Evolutionary conservation across 2,329 filamentous ascomycete species (phyloP).

Genomic region (Magnaporthiopsis incrustans): DNA sequence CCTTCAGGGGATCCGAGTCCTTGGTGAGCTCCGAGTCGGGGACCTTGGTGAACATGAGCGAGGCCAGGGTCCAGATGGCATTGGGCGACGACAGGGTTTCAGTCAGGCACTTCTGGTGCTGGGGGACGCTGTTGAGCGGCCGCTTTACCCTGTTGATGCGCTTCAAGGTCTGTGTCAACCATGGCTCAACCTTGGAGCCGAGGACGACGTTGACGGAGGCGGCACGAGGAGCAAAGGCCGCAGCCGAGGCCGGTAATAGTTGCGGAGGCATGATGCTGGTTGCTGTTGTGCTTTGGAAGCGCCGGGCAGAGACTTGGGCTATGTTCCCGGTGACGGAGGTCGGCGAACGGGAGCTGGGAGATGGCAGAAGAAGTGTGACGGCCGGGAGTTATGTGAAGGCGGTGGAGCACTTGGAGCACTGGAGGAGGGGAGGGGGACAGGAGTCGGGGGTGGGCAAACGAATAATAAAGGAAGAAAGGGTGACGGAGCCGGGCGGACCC

Average conservation of each 20-base stretch:
- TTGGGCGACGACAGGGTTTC: slow-evolving; percentile 84
- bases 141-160: slow-evolving; percentile 95
- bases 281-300: slow-evolving; percentile 3
- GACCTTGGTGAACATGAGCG: slow-evolving; percentile 84
- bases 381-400: slow-evolving; percentile 18
- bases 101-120: slow-evolving; percentile 91
- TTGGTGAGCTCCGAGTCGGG: slow-evolving; percentile 77
- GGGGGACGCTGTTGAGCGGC: slow-evolving; percentile 90
- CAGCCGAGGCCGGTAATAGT: slow-evolving; percentile 88
- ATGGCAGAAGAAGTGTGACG: slow-evolving; percentile 16
- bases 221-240: slow-evolving; percentile 85
- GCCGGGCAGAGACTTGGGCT: background rate
- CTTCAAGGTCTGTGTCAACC: slow-evolving; percentile 95
- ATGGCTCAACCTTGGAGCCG: slow-evolving; percentile 85
- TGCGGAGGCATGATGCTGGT: slow-evolving; percentile 68
- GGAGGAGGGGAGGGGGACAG: slow-evolving; percentile 28
- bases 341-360: slow-evolving; percentile 20
- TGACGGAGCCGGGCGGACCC: slow-evolving; percentile 46
- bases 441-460: slow-evolving; percentile 23
- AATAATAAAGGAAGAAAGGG: slow-evolving; percentile 33
- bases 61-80: slow-evolving; percentile 91
- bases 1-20: slow-evolving; percentile 73
- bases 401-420: slow-evolving; percentile 32
- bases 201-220: slow-evolving; percentile 93
- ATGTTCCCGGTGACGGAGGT: slow-evolving; percentile 2